Conservation (phyloP, 441 rosid genomes). For the Manihot esculenta region DNA sequence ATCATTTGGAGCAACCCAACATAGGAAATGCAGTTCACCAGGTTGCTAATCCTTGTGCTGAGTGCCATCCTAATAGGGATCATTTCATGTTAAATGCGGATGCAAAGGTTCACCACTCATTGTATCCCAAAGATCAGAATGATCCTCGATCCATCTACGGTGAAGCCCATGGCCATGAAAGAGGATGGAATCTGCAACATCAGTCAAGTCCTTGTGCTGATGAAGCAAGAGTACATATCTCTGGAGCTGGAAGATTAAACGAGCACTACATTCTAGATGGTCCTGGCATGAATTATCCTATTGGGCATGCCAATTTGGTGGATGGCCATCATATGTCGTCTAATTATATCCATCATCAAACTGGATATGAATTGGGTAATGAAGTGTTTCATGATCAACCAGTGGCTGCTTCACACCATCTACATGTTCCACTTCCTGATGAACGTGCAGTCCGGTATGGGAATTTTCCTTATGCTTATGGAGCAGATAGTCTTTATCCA, state of each 20-base stretch:
- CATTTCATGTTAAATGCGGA: slow-evolving; percentile 56
- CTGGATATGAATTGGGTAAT: slow-evolving; percentile 58
- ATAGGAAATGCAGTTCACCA: slow-evolving; percentile 56
- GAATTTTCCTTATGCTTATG: slow-evolving; percentile 58
- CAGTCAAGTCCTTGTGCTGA: slow-evolving; percentile 61
- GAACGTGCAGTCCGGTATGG: slow-evolving; percentile 56
- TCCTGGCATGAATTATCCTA: slow-evolving; percentile 56
- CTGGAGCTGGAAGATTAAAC: slow-evolving; percentile 67
- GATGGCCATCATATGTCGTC: slow-evolving; percentile 55
- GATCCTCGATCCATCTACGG: slow-evolving; percentile 44
- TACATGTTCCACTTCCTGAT: slow-evolving; percentile 48
- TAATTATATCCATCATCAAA: slow-evolving; percentile 46
- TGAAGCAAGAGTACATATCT: slow-evolving; percentile 56
- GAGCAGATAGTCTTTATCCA: slow-evolving; percentile 52
- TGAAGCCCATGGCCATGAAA: slow-evolving; percentile 65
- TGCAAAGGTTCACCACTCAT: slow-evolving; percentile 48
- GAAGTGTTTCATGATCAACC: slow-evolving; percentile 69
- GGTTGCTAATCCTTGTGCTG: slow-evolving; percentile 46
- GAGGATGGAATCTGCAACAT: slow-evolving; percentile 75
- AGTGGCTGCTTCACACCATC: slow-evolving; percentile 40
- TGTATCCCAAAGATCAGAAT: slow-evolving; percentile 52
- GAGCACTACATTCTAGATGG: slow-evolving; percentile 65
- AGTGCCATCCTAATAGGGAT: slow-evolving; percentile 62
- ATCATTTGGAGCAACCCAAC: slow-evolving; percentile 61
- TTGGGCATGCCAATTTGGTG: slow-evolving; percentile 49